Base-by-base conservation (phyloP, 1,284 basidiomycete species). In the Sanghuangporus baumii region DNA sequence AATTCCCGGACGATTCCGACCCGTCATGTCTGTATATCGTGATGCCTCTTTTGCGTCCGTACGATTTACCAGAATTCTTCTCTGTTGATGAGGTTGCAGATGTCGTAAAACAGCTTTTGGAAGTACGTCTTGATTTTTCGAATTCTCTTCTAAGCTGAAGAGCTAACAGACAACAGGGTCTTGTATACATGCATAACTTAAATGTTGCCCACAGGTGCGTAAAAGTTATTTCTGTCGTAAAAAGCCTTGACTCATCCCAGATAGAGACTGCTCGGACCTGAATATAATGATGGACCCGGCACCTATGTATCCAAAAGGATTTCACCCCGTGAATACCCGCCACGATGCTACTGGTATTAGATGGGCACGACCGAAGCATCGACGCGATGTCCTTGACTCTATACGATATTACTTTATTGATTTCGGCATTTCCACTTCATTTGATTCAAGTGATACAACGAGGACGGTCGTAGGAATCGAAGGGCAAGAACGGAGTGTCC, bases 331-430 rank as follows among this genome's bases (percentile, higher is more conserved):
- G 3, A 11, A 6, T 6, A 11, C 5, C 11, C 4, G 4, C 4
- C 3, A 14, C 11, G 70, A 71, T 57, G 63, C 40, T 0, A 34
- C 66, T 2, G 46, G 61, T 11, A 37, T 36, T 9, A 20, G 14
- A 31, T 34, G 14, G 14, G 47, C 59, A 4, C 40, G 64, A 1
- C 1, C 62, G 65, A 0, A 37, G 18, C 47, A 43, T 50, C 56
- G 36, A 6, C 14, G 55, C 4, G 47, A 57, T 56, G 43, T 46
- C 6, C 9, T 36, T 1, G 38, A 56, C 12, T 46, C 57, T 1
- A 66, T 72, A 2, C 62, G 60, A 11, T 74, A 73, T 64, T 72
- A 66, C 62, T 72, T 71, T 64, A 72, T 70, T 48, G 72, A 73
- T 61, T 74, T 73, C 41, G 71, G 70, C 0, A 60, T 74, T 0